Evolutionary conservation across 2,329 filamentous ascomycete genomes (phyloP), one percentile per base, ranked within the genome.

Genomic region (Aspergillus fructus): DNA sequence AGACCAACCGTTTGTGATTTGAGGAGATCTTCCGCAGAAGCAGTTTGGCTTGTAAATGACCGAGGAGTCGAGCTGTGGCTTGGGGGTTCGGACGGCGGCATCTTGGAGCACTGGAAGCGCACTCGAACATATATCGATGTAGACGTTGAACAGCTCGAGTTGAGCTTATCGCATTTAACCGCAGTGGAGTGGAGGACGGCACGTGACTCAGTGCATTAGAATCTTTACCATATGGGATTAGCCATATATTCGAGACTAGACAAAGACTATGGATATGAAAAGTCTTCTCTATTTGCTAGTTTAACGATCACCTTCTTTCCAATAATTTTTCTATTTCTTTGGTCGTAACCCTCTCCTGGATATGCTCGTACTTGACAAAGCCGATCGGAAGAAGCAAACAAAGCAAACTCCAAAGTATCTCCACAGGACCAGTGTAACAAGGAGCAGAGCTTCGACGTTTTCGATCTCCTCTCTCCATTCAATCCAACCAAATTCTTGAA

Each of bases 1-100:
- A 99, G 87, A 41, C 94, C 94, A 64, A 97, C 92, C 0, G 91
- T 96, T 69, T 91, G 87, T 53, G 86, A 90, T 59, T 93, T 93
- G 48, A 96, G 82, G 13, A 91, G 82, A 69, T 96, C 88, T 73
- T 93, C 86, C 1, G 90, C 89, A 1, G 89, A 89, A 64, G 88
- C 82, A 62, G 87, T 88, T 69, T 93, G 89, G 42, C 88, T 81
- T 1, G 87, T 88, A 75, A 96, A 96, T 13, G 78, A 76, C 55
- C 78, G 75, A 41, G 71, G 79, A 27, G 79, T 81, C 19, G 78
- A 77, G 40, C 71, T 74, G 27, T 74, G 70, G 47, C 71, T 76
- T 7, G 69, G 71, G 19, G 71, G 67, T 46, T 78, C 75, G 30
- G 74, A 69, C n/a, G 64, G 60, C 4, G 65, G 54, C 65, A 67